phyloP scores from a whole-genome alignment of 106 monocot species.

The Cymbidium sinense region DNA sequence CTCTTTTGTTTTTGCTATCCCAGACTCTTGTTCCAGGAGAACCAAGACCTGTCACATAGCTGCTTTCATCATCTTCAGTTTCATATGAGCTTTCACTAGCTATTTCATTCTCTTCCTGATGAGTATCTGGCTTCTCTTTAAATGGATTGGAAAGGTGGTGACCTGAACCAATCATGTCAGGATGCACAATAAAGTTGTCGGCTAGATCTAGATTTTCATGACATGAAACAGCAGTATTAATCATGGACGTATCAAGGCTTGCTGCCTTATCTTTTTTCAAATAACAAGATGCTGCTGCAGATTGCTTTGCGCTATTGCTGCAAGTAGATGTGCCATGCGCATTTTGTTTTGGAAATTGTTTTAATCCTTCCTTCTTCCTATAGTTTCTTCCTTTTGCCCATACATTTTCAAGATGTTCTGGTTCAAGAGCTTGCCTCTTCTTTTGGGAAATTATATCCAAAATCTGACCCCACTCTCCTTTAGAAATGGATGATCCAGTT shows the following conservation, averaged over 20 bases:
- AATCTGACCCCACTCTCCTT: slow-evolving; percentile 50
- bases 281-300: slow-evolving; percentile 1
- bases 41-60: slow-evolving; percentile 70
- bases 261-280: slow-evolving; percentile 12
- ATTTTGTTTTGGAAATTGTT: slow-evolving; percentile 16
- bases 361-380: slow-evolving; percentile 41
- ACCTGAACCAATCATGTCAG: slow-evolving; percentile 21
- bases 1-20: slow-evolving; percentile 88
- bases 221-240: background rate
- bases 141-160: slow-evolving; percentile 7
- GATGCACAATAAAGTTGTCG: slow-evolving; percentile 8
- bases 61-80: slow-evolving; percentile 71
- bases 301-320: slow-evolving; percentile 5
- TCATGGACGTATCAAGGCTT: slow-evolving; percentile 10
- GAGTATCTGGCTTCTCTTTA: slow-evolving; percentile 21
- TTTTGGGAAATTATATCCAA: slow-evolving; percentile 60
- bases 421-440: slow-evolving; percentile 71
- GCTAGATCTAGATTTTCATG: slow-evolving; percentile 7
- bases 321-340: slow-evolving; percentile 3
- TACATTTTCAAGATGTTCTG: slow-evolving; percentile 89
- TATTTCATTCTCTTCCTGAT: slow-evolving; percentile 38
- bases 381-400: slow-evolving; percentile 94
- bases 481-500: slow-evolving; percentile 17
- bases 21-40: slow-evolving; percentile 94
- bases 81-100: slow-evolving; percentile 66